These are phyloP conservation scores for Fusarium tjaetaba DNA, from an alignment of 2,329 filamentous ascomycete genomes.

Conservation along the genomic window DNA sequence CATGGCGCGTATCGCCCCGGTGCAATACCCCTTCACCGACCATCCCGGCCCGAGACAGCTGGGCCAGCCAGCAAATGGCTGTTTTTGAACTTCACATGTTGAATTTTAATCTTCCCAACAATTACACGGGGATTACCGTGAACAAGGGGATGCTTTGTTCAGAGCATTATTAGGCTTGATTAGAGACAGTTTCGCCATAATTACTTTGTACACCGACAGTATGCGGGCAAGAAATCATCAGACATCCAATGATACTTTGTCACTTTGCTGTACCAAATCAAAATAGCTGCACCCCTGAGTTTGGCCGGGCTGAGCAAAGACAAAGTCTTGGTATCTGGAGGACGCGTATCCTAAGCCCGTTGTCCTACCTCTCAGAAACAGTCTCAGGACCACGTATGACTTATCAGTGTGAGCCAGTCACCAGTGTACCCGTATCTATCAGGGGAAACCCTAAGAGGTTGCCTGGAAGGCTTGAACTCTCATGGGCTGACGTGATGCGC, in stretches of 20 bases:
- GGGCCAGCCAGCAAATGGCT: constrained; percentile 12
- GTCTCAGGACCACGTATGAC: background rate
- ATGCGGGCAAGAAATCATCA: background rate
- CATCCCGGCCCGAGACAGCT: constrained; percentile 32
- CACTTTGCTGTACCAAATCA: constrained; percentile 18
- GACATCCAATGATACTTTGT: constrained; percentile 22
- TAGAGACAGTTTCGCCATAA: background rate
- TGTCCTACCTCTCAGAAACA: constrained; percentile 27
- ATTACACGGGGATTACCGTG: constrained; percentile 14
- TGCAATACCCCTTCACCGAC: constrained; percentile 29
- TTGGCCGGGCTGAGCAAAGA: constrained; percentile 13
- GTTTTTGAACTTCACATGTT: constrained; percentile 18
- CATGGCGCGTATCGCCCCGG: constrained; percentile 22
- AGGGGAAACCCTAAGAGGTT: background rate
- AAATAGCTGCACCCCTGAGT: constrained; percentile 28
- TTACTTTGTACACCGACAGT: background rate
- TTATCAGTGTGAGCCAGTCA: constrained; percentile 2
- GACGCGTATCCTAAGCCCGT: constrained; percentile 20
- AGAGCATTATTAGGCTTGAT: background rate
- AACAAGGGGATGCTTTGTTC: constrained; percentile 3
- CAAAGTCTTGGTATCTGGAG: constrained; percentile 25
- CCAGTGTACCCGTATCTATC: constrained; percentile 10
- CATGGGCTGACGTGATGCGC: constrained; percentile 33
- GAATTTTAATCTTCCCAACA: constrained; percentile 15
- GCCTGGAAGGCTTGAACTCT: constrained; percentile 14